These are phyloP conservation scores for Phalaenopsis hybrid DNA, from an alignment of 116 monocot genomes.

Conservation along the genomic window DNA sequence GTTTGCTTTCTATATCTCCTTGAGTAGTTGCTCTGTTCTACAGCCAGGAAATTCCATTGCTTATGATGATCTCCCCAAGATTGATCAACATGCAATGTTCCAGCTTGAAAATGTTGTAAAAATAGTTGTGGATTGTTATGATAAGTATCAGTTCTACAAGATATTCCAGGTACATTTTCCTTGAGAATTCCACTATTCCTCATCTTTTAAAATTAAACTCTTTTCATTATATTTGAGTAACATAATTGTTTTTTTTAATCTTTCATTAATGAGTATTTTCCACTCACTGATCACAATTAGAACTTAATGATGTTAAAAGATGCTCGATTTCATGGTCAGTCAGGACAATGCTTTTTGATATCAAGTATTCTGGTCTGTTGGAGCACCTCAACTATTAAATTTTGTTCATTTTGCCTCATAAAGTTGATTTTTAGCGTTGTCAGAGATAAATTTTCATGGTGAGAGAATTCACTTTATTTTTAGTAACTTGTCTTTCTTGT, in stretches of 20 bases:
- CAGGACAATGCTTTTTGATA: no score
- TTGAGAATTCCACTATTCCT: background rate
- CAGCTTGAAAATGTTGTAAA: conserved; percentile 84
- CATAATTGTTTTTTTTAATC: background rate
- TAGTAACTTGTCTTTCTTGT: no score
- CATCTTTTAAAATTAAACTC: background rate
- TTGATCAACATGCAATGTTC: conserved; percentile 84
- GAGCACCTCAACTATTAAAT: no score
- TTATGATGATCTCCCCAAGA: conserved; percentile 80
- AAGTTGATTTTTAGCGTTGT: no score
- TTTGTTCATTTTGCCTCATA: no score
- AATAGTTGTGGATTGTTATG: conserved; percentile 63
- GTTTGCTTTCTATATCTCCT: background rate
- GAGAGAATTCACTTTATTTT: no score
- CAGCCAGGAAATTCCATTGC: conserved; percentile 46
- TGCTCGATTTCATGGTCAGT: no score
- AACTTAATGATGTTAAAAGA: background rate
- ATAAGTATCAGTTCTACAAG: conserved; percentile 90
- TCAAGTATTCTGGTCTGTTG: no score
- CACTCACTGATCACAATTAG: background rate
- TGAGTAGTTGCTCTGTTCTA: background rate
- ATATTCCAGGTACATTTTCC: conserved; percentile 67
- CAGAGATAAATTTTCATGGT: no score
- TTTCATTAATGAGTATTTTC: background rate
- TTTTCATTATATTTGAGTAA: background rate